Conservation (phyloP, 2,329 filamentous ascomycete species). For the Fusarium metavorans region DNA sequence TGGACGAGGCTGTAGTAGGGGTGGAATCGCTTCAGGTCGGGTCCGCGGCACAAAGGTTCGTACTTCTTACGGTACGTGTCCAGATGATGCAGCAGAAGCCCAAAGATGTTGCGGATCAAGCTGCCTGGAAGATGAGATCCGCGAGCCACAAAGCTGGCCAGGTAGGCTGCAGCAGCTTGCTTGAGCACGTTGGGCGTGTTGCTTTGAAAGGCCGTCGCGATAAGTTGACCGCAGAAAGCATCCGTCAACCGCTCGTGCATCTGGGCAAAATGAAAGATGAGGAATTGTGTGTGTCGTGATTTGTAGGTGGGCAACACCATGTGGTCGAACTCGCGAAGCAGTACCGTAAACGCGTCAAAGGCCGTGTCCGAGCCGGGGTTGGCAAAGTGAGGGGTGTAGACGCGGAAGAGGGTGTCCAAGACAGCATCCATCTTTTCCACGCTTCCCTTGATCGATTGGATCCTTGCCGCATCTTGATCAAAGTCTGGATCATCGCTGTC, state of each 20-base stretch:
- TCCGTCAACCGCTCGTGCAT: conserved; percentile 82
- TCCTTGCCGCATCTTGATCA: conserved; percentile 70
- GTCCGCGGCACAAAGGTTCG: conserved; percentile 81
- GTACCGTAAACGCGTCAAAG: conserved; percentile 79
- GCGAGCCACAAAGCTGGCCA: conserved; percentile 93
- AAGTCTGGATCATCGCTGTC: conserved; percentile 77
- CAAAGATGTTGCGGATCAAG: conserved; percentile 85
- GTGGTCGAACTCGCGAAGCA: conserved; percentile 87
- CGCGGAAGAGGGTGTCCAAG: conserved; percentile 86
- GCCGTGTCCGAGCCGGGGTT: conserved; percentile 76
- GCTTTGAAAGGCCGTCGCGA: conserved; percentile 61
- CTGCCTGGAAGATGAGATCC: conserved; percentile 83
- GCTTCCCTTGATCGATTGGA: conserved; percentile 81
- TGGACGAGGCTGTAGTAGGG: conserved; percentile 92
- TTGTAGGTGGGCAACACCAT: conserved; percentile 92
- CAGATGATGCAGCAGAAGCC: conserved; percentile 81
- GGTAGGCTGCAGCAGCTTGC: conserved; percentile 89
- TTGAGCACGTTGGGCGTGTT: conserved; percentile 79
- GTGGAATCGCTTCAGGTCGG: conserved; percentile 85
- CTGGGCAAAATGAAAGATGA: conserved; percentile 96
- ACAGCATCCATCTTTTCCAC: conserved; percentile 93
- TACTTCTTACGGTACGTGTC: conserved; percentile 79
- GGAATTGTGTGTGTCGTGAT: conserved; percentile 93
- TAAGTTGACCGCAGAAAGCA: conserved; percentile 82
- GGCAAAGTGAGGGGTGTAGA: conserved; percentile 81